phyloP scores from a whole-genome alignment of 768 basidiomycete species.

The Gautieria morchelliformis region DNA sequence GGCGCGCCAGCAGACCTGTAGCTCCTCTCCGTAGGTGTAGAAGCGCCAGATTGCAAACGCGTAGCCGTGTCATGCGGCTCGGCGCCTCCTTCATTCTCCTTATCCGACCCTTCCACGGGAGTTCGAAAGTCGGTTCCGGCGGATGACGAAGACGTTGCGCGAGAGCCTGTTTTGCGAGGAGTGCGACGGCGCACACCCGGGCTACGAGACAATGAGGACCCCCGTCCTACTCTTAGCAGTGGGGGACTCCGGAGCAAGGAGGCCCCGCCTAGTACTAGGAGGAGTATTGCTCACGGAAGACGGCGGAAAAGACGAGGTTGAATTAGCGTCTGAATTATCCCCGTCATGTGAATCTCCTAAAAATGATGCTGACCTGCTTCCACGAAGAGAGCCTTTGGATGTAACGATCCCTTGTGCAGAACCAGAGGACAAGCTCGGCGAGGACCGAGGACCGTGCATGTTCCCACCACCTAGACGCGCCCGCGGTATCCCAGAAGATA shows the following conservation, averaged over 20 bases:
- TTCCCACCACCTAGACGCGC: conserved; percentile 18
- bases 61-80: conserved; percentile 7
- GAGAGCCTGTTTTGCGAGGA: conserved; percentile 29
- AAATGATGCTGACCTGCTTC: conserved; percentile 45
- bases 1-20: neutral
- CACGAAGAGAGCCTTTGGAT: conserved; percentile 42
- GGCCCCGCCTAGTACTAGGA: neutral
- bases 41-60: neutral
- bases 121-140: conserved; percentile 20
- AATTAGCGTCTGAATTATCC: conserved; percentile 12
- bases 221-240: neutral
- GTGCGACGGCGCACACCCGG: conserved; percentile 47
- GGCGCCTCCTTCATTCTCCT: conserved; percentile 38
- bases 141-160: conserved; percentile 29
- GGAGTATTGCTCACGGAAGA: neutral
- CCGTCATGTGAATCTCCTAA: conserved; percentile 44
- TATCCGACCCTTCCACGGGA: conserved; percentile 42
- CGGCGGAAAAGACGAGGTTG: neutral
- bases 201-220: conserved; percentile 3
- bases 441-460: neutral
- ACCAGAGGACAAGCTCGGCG: conserved; percentile 1
- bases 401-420: conserved; percentile 35
- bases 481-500: conserved; percentile 90
- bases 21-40: conserved; percentile 5
- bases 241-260: neutral